These are phyloP conservation scores for Silene vulgaris DNA, from an alignment of 179 eudicot species.

Conservation along the genomic window DNA sequence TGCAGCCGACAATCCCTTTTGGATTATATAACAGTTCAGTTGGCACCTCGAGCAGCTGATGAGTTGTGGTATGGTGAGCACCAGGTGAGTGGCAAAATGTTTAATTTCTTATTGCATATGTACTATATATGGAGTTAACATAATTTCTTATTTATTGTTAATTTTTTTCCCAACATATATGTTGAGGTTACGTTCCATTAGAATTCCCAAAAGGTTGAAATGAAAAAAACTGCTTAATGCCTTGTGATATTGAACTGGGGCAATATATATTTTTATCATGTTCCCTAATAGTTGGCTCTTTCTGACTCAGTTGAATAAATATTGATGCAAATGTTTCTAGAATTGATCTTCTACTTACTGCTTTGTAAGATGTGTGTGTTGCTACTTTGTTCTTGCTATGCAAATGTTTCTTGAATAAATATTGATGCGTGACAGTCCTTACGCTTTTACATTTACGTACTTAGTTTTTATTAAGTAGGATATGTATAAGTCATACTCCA, in stretches of 20 bases:
- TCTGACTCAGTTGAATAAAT: neutral
- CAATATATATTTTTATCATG: constrained; percentile 3
- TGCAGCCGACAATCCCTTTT: constrained; percentile 81
- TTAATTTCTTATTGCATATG: neutral
- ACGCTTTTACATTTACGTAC: too few species aligned
- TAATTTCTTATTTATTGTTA: neutral
- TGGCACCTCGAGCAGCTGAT: constrained; percentile 96
- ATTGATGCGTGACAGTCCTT: too few species aligned
- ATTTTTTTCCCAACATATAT: neutral
- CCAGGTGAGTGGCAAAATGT: constrained; percentile 47
- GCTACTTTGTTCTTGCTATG: neutral
- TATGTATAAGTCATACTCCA: too few species aligned
- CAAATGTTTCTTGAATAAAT: too few species aligned
- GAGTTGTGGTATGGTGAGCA: constrained; percentile 73
- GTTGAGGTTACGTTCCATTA: neutral
- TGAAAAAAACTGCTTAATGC: neutral
- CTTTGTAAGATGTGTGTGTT: neutral
- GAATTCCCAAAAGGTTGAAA: neutral
- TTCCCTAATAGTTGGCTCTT: neutral
- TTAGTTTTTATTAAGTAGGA: too few species aligned
- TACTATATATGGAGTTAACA: neutral
- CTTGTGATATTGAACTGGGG: neutral
- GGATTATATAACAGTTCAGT: constrained; percentile 84
- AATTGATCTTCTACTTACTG: constrained; percentile 6
- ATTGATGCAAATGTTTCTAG: neutral